phyloP scores from a whole-genome alignment of 2,329 filamentous ascomycete species.

The Monilinia fructigena region DNA sequence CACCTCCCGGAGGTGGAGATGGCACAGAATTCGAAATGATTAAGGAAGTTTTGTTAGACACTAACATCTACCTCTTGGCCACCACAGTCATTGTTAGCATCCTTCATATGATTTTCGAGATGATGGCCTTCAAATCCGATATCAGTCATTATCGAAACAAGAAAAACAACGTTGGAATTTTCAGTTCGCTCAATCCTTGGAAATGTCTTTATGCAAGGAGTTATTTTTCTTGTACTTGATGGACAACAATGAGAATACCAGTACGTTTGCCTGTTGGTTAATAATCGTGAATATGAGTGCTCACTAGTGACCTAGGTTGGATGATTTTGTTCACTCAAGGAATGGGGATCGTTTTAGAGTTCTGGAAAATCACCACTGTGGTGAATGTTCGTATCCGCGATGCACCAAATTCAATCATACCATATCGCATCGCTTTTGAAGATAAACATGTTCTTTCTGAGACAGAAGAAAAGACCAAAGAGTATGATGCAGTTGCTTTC shows the following conservation, averaged over 20 bases:
- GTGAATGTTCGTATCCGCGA: conserved; percentile 83
- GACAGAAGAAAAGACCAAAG: conserved; percentile 95
- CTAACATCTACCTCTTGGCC: conserved; percentile 84
- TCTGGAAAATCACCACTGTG: conserved; percentile 95
- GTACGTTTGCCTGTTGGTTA: conserved; percentile 25
- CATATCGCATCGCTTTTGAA: conserved; percentile 81
- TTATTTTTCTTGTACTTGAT: conserved; percentile 95
- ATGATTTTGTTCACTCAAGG: conserved; percentile 95
- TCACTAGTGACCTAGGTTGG: conserved; percentile 55
- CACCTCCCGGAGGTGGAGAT: conserved; percentile 71
- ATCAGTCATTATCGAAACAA: conserved; percentile 99
- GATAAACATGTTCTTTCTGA: conserved; percentile 96
- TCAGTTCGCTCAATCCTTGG: conserved; percentile 93
- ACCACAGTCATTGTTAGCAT: conserved; percentile 83
- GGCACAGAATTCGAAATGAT: conserved; percentile 95
- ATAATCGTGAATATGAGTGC: conserved; percentile 9
- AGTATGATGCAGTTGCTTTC: conserved; percentile 98
- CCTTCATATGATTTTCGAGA: conserved; percentile 92
- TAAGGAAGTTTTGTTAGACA: conserved; percentile 92
- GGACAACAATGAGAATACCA: conserved; percentile 96
- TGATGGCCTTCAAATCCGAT: conserved; percentile 94
- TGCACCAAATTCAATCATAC: conserved; percentile 66
- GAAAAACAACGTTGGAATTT: conserved; percentile 95
- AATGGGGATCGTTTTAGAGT: conserved; percentile 62
- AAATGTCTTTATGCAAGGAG: conserved; percentile 94